These are phyloP conservation scores for Iberis pinnata DNA, from an alignment of 345 rosid genomes.

Conservation along the genomic window DNA sequence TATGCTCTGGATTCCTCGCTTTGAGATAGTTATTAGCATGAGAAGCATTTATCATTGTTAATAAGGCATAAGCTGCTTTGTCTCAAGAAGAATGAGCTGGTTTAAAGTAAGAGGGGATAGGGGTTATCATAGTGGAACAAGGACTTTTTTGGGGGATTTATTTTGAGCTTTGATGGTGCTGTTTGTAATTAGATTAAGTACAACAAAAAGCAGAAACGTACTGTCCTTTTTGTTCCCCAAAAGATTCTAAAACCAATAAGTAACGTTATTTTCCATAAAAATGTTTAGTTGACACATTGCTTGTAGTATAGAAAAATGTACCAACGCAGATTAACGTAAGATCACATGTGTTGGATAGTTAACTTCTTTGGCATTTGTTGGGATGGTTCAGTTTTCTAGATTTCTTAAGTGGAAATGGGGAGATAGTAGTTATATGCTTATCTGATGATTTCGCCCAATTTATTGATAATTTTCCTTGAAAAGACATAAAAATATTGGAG, in stretches of 20 bases:
- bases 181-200: not conserved
- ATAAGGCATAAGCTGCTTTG: conserved; percentile 7
- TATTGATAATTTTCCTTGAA: not conserved
- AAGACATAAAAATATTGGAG: conserved; percentile 73
- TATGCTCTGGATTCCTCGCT: not conserved
- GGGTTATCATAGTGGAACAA: conserved; percentile 1
- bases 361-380: not conserved
- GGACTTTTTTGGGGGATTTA: not conserved
- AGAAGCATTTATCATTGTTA: not conserved
- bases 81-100: not conserved
- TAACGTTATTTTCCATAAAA: not conserved
- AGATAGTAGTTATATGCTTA: not conserved
- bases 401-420: not conserved
- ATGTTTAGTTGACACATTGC: not conserved
- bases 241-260: not conserved
- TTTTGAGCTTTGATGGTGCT: not conserved
- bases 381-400: not conserved
- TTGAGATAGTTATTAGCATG: not conserved
- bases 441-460: not conserved
- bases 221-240: not conserved
- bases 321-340: not conserved
- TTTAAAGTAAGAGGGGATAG: not conserved
- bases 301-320: not conserved
- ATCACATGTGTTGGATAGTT: not conserved
- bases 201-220: not conserved